Base-by-base conservation (phyloP, 345 rosid genomes). In the Gossypium raimondii region DNA sequence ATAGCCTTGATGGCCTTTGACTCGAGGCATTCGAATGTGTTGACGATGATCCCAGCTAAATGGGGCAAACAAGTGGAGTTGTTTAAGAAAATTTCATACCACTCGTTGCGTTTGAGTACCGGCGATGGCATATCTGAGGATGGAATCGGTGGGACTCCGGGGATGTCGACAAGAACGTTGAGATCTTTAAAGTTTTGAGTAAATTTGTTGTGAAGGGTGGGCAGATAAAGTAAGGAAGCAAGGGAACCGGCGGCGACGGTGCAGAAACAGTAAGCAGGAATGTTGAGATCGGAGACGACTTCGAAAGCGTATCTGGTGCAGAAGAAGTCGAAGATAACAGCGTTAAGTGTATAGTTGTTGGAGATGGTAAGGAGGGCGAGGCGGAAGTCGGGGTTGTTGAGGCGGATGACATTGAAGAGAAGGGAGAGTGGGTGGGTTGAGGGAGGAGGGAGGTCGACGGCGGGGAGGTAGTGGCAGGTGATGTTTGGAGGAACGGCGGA, bases 1-100 rank as follows among this genome's bases (percentile, higher is more conserved):
- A 83, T 67, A 0, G 85, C 81, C 47, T 73, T 60, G 17, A 79
- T 8, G 9, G 83, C 73, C 4, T 62, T 78, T 1, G 20, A 47
- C 52, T 86, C 89, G 4, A 88, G 59, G 10, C 22, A 27, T 12
- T 80, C 81, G 38, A 78, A 88, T 0, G 86, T 73, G 72, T 86
- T 88, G 1, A 72, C 24, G 1, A 88, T 72, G 17, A 86, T 0
- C 1, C 87, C 89, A 0, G 85, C 81, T 0, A 84, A 81, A 25
- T 70, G 55, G 8, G 18, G 44, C 82, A 81, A 57, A 29, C n/a
- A 27, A 11, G 1, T 24, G 14, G 75, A 68, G 0, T 67, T 50
- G 5, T 81, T 77, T 1, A 85, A 16, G 61, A 81, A 78, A 45
- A 51, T 63, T 7, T 62, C 25, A 52, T 79, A 81, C 8, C 3